Base-by-base conservation (phyloP, 306 rosid species). In the Cucurbita pepo region DNA sequence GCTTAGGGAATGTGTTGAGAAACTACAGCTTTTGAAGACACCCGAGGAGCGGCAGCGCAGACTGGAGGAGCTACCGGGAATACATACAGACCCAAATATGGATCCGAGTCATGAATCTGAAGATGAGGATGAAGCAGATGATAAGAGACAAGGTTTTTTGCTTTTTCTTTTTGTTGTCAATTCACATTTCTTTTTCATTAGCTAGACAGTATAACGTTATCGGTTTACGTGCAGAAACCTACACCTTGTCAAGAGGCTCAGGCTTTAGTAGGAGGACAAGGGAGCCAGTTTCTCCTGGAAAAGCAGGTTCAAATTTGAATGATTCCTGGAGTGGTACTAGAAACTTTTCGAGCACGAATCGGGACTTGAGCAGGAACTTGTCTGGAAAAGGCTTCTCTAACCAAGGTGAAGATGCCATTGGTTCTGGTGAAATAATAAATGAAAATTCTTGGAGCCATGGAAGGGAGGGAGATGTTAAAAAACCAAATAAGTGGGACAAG, bases 1-100 rank as follows among this genome's bases (percentile, higher is more conserved):
- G 96, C 99, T 95, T 76, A 85, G 99, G 85, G 99, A 95, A 85
- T 95, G 99, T 82, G 97, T 95, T 4, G 99, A 95, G 88, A 95
- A 95, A 79, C 79, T 95, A 85, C 99, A 95, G 85, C 88, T 89
- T 79, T 73, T 95, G 70, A 95, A 88, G 85, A 86, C 97, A 21
- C 99, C 97, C 2, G 97, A 95, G 85, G 99, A 95, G 76, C 97
- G 99, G 56, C 97, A 88, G 75, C 97, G 99, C 18, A 95, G 99
- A 76, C 83, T 89, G 79, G 99, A 88, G 65, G 99, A 95, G 78
- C 82, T 90, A 75, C 87, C 96, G 50, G 92, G 86, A 82, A 91
- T 95, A 76, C 99, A 88, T 43, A 88, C 81, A 6, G 99, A 95
- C 84, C 97, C 99, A 38, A 88, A 91, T 37, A 95, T 95, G 99